Evolutionary conservation across 176 grass and related monocot species (phyloP).

Genomic region (Oryza brachyantha): DNA sequence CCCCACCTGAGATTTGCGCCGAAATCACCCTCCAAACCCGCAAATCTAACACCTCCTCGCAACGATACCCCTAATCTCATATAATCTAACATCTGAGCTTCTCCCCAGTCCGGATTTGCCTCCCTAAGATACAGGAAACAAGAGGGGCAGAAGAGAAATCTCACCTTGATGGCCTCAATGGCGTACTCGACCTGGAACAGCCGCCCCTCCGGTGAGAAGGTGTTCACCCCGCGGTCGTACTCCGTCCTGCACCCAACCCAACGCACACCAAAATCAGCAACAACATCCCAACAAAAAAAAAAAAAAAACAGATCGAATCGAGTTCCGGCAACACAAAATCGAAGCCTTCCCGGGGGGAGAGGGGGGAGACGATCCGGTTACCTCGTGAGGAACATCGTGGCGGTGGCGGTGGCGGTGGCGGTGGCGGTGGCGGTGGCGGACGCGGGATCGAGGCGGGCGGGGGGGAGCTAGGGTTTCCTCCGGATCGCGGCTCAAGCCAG

Average conservation of each 20-base stretch:
- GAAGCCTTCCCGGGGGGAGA: not conserved
- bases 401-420: not conserved
- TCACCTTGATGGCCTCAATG: constrained; percentile 96
- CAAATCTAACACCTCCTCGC: not conserved
- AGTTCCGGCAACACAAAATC: not conserved
- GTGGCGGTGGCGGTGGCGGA: not conserved
- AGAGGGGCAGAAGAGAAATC: not conserved
- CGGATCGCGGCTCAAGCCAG: not conserved
- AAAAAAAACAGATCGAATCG: constrained; percentile 10
- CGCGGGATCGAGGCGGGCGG: not conserved
- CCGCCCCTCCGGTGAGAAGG: constrained; percentile 88
- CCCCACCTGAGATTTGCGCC: not conserved
- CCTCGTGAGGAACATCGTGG: constrained; percentile 93
- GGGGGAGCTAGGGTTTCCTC: not conserved
- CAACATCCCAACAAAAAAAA: constrained; percentile 15
- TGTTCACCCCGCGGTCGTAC: constrained; percentile 90
- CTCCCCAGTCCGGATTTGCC: not conserved
- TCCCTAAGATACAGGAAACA: not conserved
- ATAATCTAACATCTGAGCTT: not conserved
- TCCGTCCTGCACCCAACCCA: constrained; percentile 47
- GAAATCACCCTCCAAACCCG: not conserved
- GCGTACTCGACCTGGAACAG: constrained; percentile 97
- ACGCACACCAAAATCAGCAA: not conserved
- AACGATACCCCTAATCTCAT: not conserved
- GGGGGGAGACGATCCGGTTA: constrained; percentile 16